Evolutionary conservation across 768 basidiomycete genomes (phyloP), one percentile per base, ranked within the genome.

Genomic region (Cyclocybe cylindracea): DNA sequence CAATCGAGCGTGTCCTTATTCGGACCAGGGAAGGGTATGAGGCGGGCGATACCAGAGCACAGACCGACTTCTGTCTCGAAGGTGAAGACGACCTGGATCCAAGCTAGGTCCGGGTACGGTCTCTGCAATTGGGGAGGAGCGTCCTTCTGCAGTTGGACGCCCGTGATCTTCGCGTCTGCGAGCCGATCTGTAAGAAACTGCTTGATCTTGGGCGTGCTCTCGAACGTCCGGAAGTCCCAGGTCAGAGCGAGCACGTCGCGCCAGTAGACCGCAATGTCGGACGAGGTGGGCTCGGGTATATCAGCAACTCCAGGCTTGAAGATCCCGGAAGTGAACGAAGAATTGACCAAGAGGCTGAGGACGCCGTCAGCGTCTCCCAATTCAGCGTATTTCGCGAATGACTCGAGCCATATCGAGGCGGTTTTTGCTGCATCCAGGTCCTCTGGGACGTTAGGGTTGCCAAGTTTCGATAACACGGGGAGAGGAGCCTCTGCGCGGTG

Each of bases 161-260:
- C 63, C 3, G 60, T 48, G 24, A 69, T 52, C 44, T 62, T 47
- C 4, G 67, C 50, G 3, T 33, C 14, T 5, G 35, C 48, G n/a
- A 86, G 69, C 24, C 81, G 76, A 43, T 78, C 78, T 5, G 54
- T n/a, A 35, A 84, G 74, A 61, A 85, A 78, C 19, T 62, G 59
- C 3, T 50, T 61, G 37, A 86, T 78, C 7, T 65, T 61, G 1
- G 59, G 16, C 35, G 57, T 65, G 10, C 79, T 74, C 55, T 77
- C 72, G 59, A 86, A 79, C 7, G 83, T 80, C 36, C 83, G 78
- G 43, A 85, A 78, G 51, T 83, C 75, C 83, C 83, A 86, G 13
- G 85, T 85, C 48, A 86, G 70, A 0, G 80, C 74, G n/a, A 84
- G 74, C 46, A 79, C 70, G 55, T 86, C 85, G 10, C 83, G 68